Conservation (phyloP, 495 filamentous ascomycete genomes). For the Penicillium coprophilum region DNA sequence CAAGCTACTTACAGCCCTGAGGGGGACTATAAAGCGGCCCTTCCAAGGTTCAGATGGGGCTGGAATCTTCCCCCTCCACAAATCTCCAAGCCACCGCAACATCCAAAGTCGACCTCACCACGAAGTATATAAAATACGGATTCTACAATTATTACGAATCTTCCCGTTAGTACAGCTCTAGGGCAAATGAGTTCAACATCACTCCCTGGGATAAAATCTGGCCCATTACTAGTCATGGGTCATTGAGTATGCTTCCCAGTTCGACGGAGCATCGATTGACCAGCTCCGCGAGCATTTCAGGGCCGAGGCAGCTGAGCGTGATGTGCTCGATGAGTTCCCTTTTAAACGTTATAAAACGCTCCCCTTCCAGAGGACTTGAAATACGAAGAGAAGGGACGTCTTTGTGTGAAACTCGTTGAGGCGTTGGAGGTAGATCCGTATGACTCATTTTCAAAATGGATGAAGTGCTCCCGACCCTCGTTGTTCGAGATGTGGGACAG, state of each 20-base stretch:
- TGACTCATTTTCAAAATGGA: constrained; percentile 10
- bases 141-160: constrained; percentile 13
- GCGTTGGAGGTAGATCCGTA: constrained; percentile 13
- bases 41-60: no score
- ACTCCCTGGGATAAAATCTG: constrained; percentile 18
- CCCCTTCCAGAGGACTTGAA: constrained; percentile 7
- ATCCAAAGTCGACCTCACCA: constrained; percentile 19
- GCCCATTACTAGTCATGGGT: constrained; percentile 14
- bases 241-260: constrained; percentile 19
- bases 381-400: constrained; percentile 8
- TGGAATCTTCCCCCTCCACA: no score
- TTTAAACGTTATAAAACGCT: constrained; percentile 12
- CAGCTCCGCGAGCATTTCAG: constrained; percentile 19
- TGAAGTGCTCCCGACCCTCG: constrained; percentile 15
- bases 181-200: constrained; percentile 11
- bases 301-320: constrained; percentile 10
- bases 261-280: constrained; percentile 18
- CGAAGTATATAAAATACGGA: constrained; percentile 7
- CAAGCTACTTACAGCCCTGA: no score
- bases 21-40: no score
- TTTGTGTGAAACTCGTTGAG: constrained; percentile 20
- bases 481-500: constrained; percentile 17
- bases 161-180: no score
- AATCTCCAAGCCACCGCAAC: no score
- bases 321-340: constrained; percentile 10